phyloP scores from a whole-genome alignment of 495 filamentous ascomycete species.

The Aspergillus olivimuriae region DNA sequence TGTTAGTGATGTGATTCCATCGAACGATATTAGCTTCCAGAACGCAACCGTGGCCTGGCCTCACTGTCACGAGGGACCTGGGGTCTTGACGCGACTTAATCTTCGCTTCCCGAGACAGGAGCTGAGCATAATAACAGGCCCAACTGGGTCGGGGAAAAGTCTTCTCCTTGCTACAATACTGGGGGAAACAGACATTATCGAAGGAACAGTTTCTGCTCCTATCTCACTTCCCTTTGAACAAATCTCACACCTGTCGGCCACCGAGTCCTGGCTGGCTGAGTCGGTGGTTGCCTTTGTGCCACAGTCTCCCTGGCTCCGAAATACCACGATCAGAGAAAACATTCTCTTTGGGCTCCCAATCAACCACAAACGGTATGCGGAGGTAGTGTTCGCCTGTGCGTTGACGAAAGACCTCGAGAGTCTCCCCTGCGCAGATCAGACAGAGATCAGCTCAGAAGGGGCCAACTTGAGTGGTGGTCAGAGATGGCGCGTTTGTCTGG shows the following conservation, averaged over 20 bases:
- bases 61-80: constrained; percentile 35
- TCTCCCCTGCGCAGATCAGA: constrained; percentile 67
- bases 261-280: neutral
- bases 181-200: neutral
- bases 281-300: constrained; percentile 36
- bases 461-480: constrained; percentile 80
- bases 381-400: constrained; percentile 58
- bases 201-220: constrained; percentile 16
- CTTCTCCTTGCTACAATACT: neutral
- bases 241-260: constrained; percentile 13
- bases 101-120: constrained; percentile 56
- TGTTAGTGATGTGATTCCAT: constrained; percentile 39
- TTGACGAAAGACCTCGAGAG: constrained; percentile 68
- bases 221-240: constrained; percentile 1
- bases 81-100: constrained; percentile 52
- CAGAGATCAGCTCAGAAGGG: constrained; percentile 75
- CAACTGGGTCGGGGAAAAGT: constrained; percentile 4
- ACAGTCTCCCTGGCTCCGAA: constrained; percentile 54
- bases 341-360: constrained; percentile 51
- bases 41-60: constrained; percentile 65
- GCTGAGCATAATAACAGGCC: constrained; percentile 45
- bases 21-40: constrained; percentile 46
- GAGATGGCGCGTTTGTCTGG: constrained; percentile 64
- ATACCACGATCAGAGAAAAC: constrained; percentile 47
- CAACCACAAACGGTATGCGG: constrained; percentile 33